phyloP scores from a whole-genome alignment of 345 rosid species.

The Eucalyptus urophylla region DNA sequence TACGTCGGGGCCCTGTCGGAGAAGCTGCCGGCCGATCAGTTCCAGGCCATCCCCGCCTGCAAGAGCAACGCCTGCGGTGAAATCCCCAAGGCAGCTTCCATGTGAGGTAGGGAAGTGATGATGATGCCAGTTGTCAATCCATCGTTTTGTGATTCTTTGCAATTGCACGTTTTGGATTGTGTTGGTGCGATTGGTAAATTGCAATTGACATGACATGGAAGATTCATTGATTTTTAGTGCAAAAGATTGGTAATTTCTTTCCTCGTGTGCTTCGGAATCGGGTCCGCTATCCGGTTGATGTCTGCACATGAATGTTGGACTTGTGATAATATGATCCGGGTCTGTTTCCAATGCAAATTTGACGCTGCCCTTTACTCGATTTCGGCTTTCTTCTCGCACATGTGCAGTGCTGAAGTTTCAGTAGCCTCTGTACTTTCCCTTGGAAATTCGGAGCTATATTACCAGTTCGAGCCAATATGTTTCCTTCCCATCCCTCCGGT shows the following conservation, averaged over 20 bases:
- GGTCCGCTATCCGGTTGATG: not conserved
- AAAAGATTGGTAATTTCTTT: not conserved
- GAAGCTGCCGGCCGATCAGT: slow-evolving; percentile 48
- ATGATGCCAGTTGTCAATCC: not conserved
- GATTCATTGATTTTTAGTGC: not conserved
- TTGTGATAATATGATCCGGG: not conserved
- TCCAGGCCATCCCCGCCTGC: slow-evolving; percentile 45
- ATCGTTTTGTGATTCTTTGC: not conserved
- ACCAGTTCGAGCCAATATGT: not conserved
- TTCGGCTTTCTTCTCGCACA: fast-evolving
- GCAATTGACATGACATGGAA: not conserved
- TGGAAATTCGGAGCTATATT: not conserved
- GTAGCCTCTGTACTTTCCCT: not conserved
- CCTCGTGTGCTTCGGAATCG: not conserved
- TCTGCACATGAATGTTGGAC: not conserved
- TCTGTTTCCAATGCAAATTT: not conserved
- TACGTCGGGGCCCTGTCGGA: slow-evolving; percentile 61
- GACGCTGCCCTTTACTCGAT: not conserved
- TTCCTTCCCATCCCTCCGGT: not conserved
- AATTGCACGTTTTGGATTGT: not conserved
- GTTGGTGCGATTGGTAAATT: not conserved
- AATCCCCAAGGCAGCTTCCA: not conserved
- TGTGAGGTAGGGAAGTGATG: not conserved
- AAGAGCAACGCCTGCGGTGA: slow-evolving; percentile 8
- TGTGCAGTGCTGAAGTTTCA: not conserved